Evolutionary conservation across 305 asterid species (phyloP), one percentile per base, ranked within the genome.

Genomic region (Rubia balearica): DNA sequence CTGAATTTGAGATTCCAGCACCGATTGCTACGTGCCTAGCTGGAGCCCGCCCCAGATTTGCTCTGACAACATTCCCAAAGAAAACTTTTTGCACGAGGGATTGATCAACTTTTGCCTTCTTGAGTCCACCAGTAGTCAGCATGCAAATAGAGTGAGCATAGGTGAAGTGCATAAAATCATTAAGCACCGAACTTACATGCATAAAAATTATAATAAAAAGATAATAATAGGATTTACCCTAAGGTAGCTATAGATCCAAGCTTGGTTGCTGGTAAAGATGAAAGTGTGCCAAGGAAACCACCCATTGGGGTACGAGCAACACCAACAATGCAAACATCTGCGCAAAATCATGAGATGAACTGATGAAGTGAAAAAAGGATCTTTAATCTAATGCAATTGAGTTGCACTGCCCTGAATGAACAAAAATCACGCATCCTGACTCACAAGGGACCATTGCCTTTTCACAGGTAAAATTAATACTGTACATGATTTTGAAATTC

Each of bases 11-110:
- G 67, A 95, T 87, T 67, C 98, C 98, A 27, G 99, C 98, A 80
- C 97, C 97, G 61, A 95, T 74, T 19, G 98, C 96, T 8, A 98
- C 98, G 77, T 95, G 99, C 75, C 99, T 88, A n/a, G 99, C 98
- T 19, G 99, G 98, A 80, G 98, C 99, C 83, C 91, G 99, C 64
- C 99, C 98, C 81, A 95, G 80, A 76, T 95, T 95, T 71, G 99
- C 99, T 65, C 96, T 91, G 68, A 95, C 96, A 40, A 95, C 99
- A 81, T 95, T 95, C 59, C 98, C 98, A 60, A 95, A 91, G 86
- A 85, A 64, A 64, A 95, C 96, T 83, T 91, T 98, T 83, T 91
- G 93, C 55, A 95, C 97, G 69, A 91, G 89, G 30, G 97, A 84
- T 46, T 98, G n/a, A 73, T 95, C 97, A 65, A 95, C 73, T 68